Percentiles rank a stretch among this genome's conserved stretches.
phyloP scores from a whole-genome alignment of 331 rosid genomes.

The Pyrus hybrid region DNA sequence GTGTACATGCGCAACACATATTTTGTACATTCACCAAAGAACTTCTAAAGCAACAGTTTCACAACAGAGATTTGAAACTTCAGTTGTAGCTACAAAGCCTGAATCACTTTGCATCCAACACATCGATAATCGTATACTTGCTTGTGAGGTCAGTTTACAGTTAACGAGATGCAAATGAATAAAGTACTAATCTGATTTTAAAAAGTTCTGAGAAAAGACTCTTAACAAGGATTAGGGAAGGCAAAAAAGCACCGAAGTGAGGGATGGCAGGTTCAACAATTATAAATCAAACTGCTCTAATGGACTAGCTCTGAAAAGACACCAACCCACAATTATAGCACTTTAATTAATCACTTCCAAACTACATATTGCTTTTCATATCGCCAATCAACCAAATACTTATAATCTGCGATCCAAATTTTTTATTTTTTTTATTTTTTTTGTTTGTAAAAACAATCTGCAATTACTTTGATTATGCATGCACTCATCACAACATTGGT shows the following conservation, averaged over 20 bases:
- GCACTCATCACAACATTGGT: background rate
- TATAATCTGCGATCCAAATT: background rate
- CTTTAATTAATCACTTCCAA: too few relatives aligned
- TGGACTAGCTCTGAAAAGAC: too few relatives aligned
- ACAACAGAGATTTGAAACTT: background rate
- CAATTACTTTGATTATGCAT: background rate
- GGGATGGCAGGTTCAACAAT: background rate
- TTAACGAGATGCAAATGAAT: background rate
- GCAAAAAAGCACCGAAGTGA: background rate
- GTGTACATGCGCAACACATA: background rate
- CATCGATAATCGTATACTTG: background rate
- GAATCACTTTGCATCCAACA: background rate
- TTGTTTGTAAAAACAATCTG: background rate
- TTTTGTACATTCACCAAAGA: background rate
- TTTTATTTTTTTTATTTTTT: too few relatives aligned
- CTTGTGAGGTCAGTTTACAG: background rate
- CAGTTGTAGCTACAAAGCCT: background rate
- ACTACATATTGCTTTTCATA: background rate
- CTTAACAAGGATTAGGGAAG: background rate
- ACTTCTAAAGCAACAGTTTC: background rate
- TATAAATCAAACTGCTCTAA: background rate
- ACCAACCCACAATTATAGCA: too few relatives aligned
- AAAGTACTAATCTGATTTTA: background rate
- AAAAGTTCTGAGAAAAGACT: background rate
- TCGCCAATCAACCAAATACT: background rate